These are phyloP conservation scores for Amaranthus tricolor DNA, from an alignment of 179 eudicot genomes.

Conservation along the genomic window DNA sequence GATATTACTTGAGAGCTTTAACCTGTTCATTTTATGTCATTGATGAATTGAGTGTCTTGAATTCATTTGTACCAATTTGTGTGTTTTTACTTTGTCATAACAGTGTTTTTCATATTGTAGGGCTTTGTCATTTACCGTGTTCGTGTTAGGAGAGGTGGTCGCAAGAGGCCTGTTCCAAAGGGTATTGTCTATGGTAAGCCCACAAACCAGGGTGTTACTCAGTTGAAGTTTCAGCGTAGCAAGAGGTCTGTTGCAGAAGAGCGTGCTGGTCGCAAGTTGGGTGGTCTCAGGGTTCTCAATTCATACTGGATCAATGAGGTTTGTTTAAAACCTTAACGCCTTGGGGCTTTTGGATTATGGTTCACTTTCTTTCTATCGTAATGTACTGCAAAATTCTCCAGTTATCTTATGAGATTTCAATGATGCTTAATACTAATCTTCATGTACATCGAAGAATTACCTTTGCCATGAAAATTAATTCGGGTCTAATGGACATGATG, in stretches of 20 bases:
- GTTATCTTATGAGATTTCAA: no score
- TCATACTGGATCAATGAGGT: conserved; percentile 69
- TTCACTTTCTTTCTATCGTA: no score
- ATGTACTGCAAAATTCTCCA: no score
- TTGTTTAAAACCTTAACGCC: neutral
- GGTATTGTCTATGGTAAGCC: conserved; percentile 81
- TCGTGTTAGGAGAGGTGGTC: conserved; percentile 69
- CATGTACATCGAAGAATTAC: no score
- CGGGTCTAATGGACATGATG: no score
- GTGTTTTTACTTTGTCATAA: neutral
- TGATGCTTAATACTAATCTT: no score
- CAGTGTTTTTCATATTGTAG: conserved; percentile 15
- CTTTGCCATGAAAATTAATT: no score
- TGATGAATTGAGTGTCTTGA: no score
- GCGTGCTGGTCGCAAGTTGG: conserved; percentile 55
- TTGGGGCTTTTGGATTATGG: no score
- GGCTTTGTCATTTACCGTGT: conserved; percentile 62
- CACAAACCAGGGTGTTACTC: conserved; percentile 75
- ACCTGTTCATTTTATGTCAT: no score
- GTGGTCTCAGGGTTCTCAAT: conserved; percentile 58
- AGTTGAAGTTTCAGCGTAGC: conserved; percentile 62
- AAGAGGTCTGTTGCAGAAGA: conserved; percentile 64
- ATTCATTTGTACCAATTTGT: no score
- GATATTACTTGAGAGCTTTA: no score
- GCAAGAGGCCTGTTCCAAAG: conserved; percentile 76